phyloP scores from a whole-genome alignment of 2,329 filamentous ascomycete species.

The Nemania sp. region DNA sequence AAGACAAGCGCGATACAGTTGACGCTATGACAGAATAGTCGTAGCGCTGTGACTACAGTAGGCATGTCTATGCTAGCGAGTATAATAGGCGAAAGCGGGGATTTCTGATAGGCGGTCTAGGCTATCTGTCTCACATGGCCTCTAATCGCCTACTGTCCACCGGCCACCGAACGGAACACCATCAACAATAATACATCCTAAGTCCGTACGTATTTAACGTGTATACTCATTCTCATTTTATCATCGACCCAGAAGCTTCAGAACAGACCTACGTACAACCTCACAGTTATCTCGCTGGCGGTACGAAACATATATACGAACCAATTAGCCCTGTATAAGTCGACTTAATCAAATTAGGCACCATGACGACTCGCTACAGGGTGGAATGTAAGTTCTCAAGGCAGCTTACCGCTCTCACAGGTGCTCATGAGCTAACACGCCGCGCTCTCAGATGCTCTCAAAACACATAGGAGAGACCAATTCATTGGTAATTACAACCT shows the following conservation, averaged over 20 bases:
- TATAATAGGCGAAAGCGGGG: constrained; percentile 6
- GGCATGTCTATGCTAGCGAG: constrained; percentile 16
- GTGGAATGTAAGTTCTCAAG: constrained; percentile 72
- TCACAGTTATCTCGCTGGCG: background rate
- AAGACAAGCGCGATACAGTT: constrained; percentile 12
- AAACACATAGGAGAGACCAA: constrained; percentile 90
- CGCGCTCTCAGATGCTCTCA: constrained; percentile 56
- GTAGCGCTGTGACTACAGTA: constrained; percentile 11
- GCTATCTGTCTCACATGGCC: constrained; percentile 7
- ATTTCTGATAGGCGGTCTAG: constrained; percentile 5
- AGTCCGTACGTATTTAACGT: no score
- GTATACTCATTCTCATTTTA: no score
- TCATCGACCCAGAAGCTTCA: no score
- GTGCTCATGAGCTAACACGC: constrained; percentile 24
- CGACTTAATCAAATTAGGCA: background rate
- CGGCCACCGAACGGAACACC: background rate
- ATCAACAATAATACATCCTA: background rate
- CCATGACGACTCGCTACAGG: constrained; percentile 53
- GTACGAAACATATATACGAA: background rate
- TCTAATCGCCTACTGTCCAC: background rate
- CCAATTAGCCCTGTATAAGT: background rate
- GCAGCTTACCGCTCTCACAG: constrained; percentile 6
- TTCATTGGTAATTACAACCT: constrained; percentile 65
- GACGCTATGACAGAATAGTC: constrained; percentile 14
- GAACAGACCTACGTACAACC: no score